These are phyloP conservation scores for Cetradonia linearis DNA, from an alignment of 495 filamentous ascomycete genomes.

Conservation along the genomic window DNA sequence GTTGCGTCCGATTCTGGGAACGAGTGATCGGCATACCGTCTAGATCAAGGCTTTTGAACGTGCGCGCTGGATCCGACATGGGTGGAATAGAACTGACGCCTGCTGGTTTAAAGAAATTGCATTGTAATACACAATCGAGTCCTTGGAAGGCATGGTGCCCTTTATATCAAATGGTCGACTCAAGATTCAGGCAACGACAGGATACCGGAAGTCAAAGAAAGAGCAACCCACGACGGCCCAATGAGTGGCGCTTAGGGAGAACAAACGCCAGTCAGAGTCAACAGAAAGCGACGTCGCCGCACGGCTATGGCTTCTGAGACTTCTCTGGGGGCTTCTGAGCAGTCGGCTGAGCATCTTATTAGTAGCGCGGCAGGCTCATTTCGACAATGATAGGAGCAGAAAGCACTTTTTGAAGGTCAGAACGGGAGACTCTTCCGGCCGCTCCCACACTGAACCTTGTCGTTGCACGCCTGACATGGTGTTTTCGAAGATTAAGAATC, in stretches of 20 bases:
- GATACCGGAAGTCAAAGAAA: not conserved
- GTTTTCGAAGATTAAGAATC: not conserved
- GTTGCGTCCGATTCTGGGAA: constrained; percentile 15
- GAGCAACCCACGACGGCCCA: constrained; percentile 4
- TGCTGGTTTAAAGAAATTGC: not conserved
- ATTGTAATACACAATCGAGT: not conserved
- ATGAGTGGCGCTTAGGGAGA: constrained; percentile 10
- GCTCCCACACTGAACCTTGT: not conserved
- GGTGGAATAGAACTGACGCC: not conserved
- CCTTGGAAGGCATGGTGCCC: constrained; percentile 1
- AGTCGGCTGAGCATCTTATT: constrained; percentile 2
- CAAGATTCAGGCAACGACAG: constrained; percentile 17
- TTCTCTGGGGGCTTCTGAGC: not conserved
- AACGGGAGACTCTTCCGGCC: constrained; percentile 1
- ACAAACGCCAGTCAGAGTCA: constrained; percentile 12
- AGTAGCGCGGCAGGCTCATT: constrained; percentile 10
- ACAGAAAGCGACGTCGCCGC: constrained; percentile 8
- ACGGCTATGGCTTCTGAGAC: constrained; percentile 8
- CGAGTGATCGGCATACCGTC: constrained; percentile 23
- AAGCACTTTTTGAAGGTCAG: not conserved
- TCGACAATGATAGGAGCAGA: constrained; percentile 6
- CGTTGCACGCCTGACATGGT: not conserved
- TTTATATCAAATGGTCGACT: constrained; percentile 11
- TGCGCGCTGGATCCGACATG: constrained; percentile 14
- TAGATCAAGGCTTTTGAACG: constrained; percentile 14